phyloP scores from a whole-genome alignment of 2,329 filamentous ascomycete genomes.

The Fusarium chaquense region DNA sequence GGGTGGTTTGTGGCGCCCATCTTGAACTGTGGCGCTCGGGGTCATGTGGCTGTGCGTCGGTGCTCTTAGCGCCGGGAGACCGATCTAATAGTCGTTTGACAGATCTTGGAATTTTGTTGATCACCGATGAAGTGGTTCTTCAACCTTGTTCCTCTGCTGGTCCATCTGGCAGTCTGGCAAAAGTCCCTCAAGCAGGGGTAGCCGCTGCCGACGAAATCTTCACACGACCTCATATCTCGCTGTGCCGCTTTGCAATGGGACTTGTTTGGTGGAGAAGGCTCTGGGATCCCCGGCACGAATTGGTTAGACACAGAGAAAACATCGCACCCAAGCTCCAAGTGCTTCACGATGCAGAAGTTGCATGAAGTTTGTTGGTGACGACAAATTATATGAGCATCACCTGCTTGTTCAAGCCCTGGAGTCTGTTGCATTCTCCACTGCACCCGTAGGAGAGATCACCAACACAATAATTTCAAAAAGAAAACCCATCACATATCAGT shows the following conservation, averaged over 20 bases:
- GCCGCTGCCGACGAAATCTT: constrained; percentile 7
- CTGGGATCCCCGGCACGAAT: constrained; percentile 8
- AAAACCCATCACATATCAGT: constrained; percentile 26
- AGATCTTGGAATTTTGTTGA: constrained; percentile 11
- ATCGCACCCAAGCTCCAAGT: constrained; percentile 9
- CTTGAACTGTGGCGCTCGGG: background rate
- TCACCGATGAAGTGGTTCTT: constrained; percentile 17
- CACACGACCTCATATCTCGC: constrained; percentile 31
- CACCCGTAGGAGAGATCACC: constrained; percentile 30
- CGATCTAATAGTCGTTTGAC: constrained; percentile 3
- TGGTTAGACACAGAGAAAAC: constrained; percentile 8
- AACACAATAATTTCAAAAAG: constrained; percentile 30
- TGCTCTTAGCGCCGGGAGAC: constrained; percentile 4
- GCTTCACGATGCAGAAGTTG: constrained; percentile 25
- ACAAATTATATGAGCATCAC: constrained; percentile 20
- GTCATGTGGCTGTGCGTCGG: constrained; percentile 5
- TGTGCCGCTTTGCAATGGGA: constrained; percentile 31
- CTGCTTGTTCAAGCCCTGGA: constrained; percentile 40
- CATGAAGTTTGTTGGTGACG: constrained; percentile 44
- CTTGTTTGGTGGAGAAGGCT: constrained; percentile 32
- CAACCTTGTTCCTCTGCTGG: background rate
- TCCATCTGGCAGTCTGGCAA: constrained; percentile 20
- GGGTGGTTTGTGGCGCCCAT: constrained; percentile 22
- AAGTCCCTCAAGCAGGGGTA: constrained; percentile 40
- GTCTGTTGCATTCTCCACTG: constrained; percentile 30